Evolutionary conservation across 257 asterid species (phyloP).

Genomic region (Capsicum baccatum): DNA sequence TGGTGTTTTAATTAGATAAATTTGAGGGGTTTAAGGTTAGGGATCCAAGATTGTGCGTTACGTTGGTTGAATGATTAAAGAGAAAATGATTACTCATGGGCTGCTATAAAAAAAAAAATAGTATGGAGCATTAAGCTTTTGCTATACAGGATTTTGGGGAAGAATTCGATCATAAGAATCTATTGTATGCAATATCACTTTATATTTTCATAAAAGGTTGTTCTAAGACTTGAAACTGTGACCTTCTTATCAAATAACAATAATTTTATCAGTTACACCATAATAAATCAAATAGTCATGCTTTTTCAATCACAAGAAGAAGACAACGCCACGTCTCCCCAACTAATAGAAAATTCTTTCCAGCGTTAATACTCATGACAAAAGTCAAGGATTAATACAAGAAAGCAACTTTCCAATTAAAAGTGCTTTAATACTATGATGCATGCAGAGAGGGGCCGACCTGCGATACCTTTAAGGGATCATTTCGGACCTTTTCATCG

Average conservation of each 20-base stretch:
- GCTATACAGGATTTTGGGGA: no score
- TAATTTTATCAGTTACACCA: no score
- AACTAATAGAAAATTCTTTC: background rate
- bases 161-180: no score
- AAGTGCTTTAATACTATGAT: background rate
- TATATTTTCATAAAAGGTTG: no score
- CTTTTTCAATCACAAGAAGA: constrained; percentile 20
- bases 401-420: background rate
- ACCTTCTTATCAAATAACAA: no score
- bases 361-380: background rate
- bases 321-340: constrained; percentile 9
- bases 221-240: no score
- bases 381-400: background rate
- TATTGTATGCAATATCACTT: no score
- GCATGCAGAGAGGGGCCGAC: background rate
- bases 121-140: no score
- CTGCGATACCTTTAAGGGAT: no score
- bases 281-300: background rate
- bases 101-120: background rate
- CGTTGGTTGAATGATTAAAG: constrained; percentile 24
- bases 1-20: constrained; percentile 19
- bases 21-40: constrained; percentile 26
- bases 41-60: constrained; percentile 18
- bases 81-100: constrained; percentile 10
- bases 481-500: no score